A percentile compares a stretch with the other conserved stretches of the same genome.
Evolutionary conservation across 2,329 filamentous ascomycete genomes (phyloP).

Genomic region (Lomentospora prolificans): DNA sequence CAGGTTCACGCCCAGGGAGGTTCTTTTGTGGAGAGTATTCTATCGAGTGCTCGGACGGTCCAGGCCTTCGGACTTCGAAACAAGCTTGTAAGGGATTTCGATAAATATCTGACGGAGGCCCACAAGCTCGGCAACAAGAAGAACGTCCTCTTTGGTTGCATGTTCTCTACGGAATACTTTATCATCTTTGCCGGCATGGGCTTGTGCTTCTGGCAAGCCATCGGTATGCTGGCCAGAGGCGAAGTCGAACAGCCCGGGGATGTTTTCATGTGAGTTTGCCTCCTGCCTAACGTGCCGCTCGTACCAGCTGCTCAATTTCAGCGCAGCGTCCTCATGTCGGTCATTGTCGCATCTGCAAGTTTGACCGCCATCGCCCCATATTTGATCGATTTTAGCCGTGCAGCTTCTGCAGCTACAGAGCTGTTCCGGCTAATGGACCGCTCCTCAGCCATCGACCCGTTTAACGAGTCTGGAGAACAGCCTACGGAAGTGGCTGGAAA

Average conservation of each 20-base stretch:
- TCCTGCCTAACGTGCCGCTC: background rate
- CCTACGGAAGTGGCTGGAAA: slow-evolving; percentile 22
- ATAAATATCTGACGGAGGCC: slow-evolving; percentile 28
- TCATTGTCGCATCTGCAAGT: slow-evolving; percentile 33
- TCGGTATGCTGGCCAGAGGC: slow-evolving; percentile 32
- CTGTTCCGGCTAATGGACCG: slow-evolving; percentile 38
- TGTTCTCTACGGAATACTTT: slow-evolving; percentile 36
- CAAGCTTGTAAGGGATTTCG: slow-evolving; percentile 30
- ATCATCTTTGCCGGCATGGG: slow-evolving; percentile 36
- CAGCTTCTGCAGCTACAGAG: slow-evolving; percentile 33
- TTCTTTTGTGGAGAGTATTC: slow-evolving; percentile 36
- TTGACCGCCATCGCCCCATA: slow-evolving; percentile 37
- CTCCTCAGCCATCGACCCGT: slow-evolving; percentile 30
- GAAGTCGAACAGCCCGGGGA: slow-evolving; percentile 33
- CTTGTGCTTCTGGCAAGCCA: slow-evolving; percentile 42
- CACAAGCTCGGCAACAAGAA: slow-evolving; percentile 31
- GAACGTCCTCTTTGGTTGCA: slow-evolving; percentile 29
- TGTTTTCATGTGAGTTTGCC: slow-evolving; percentile 31
- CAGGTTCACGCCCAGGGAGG: slow-evolving; percentile 31
- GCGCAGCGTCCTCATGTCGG: slow-evolving; percentile 33
- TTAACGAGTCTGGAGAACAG: slow-evolving; percentile 25
- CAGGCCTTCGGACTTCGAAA: slow-evolving; percentile 40
- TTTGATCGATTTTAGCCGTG: slow-evolving; percentile 33
- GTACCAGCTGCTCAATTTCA: background rate
- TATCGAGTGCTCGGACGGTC: slow-evolving; percentile 37